These are phyloP conservation scores for Liquidambar formosana DNA, from an alignment of 164 flowering plant genomes.

Conservation along the genomic window DNA sequence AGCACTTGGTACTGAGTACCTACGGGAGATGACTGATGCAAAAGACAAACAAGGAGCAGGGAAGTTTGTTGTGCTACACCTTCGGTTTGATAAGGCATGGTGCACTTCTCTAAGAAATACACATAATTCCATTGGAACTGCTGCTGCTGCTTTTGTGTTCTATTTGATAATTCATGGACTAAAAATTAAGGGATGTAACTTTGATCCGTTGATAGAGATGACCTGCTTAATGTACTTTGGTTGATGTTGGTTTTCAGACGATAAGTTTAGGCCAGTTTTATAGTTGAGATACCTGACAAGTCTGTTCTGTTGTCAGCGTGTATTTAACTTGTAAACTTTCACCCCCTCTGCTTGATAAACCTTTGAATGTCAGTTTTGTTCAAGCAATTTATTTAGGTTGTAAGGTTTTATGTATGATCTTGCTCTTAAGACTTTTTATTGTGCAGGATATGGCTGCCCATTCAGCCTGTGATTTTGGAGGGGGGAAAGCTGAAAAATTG, in stretches of 20 bases:
- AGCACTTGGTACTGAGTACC: conserved; percentile 25
- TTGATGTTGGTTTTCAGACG: background rate
- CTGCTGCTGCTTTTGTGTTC: background rate
- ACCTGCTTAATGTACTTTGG: background rate
- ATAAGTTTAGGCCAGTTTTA: background rate
- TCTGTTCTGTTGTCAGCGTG: background rate
- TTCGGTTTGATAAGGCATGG: conserved; percentile 94
- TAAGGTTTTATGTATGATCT: background rate
- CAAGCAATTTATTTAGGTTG: background rate
- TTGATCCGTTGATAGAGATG: conserved; percentile 1
- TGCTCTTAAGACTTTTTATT: background rate
- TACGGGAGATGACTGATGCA: conserved; percentile 38
- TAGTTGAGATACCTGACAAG: background rate
- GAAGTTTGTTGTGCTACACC: conserved; percentile 90
- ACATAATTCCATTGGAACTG: background rate
- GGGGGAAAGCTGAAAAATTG: conserved; percentile 92
- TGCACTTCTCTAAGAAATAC: background rate
- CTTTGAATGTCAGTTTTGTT: background rate
- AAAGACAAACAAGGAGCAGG: conserved; percentile 29
- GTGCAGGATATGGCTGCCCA: conserved; percentile 99
- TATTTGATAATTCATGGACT: background rate
- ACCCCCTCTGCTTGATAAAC: background rate
- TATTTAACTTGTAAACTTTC: background rate
- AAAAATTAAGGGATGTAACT: background rate
- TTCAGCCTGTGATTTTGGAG: conserved; percentile 99